Percentiles rank a stretch among this genome's conserved stretches.
phyloP scores from a whole-genome alignment of 805 yeast species.

The Saturnispora galanensis region DNA sequence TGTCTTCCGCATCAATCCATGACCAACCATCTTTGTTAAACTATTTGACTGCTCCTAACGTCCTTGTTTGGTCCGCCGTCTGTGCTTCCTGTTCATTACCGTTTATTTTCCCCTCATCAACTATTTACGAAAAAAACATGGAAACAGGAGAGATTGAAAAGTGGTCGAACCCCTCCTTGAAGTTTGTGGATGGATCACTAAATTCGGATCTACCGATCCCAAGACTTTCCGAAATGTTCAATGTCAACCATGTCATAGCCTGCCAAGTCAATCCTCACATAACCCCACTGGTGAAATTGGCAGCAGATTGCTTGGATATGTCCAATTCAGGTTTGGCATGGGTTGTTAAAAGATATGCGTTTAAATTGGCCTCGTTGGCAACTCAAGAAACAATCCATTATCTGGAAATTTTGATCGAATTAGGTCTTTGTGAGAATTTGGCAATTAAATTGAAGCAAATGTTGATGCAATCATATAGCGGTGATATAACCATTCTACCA shows the following conservation, averaged over 20 bases:
- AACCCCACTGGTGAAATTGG: slow-evolving; percentile 69
- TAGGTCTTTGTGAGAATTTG: slow-evolving; percentile 66
- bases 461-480: slow-evolving; percentile 79
- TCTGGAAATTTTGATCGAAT: slow-evolving; percentile 59
- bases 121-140: slow-evolving; percentile 74
- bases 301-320: slow-evolving; percentile 37
- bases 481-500: slow-evolving; percentile 89
- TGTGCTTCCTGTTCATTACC: slow-evolving; percentile 95
- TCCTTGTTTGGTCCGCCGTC: slow-evolving; percentile 78
- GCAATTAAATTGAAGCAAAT: slow-evolving; percentile 68
- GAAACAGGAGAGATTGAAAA: slow-evolving; percentile 62
- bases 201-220: slow-evolving; percentile 89
- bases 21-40: slow-evolving; percentile 84
- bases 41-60: slow-evolving; percentile 73
- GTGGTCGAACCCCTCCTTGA: slow-evolving; percentile 70
- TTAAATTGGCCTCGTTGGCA: slow-evolving; percentile 40
- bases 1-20: slow-evolving; percentile 81
- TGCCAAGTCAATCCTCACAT: slow-evolving; percentile 97
- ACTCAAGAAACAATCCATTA: slow-evolving; percentile 71
- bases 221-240: slow-evolving; percentile 89
- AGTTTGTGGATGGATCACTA: slow-evolving; percentile 93
- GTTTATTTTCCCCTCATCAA: slow-evolving; percentile 77
- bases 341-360: slow-evolving; percentile 45
- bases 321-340: slow-evolving; percentile 42
- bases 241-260: slow-evolving; percentile 94